phyloP scores from a whole-genome alignment of 1,139 yeast species.

The Suhomyces coccinellae region DNA sequence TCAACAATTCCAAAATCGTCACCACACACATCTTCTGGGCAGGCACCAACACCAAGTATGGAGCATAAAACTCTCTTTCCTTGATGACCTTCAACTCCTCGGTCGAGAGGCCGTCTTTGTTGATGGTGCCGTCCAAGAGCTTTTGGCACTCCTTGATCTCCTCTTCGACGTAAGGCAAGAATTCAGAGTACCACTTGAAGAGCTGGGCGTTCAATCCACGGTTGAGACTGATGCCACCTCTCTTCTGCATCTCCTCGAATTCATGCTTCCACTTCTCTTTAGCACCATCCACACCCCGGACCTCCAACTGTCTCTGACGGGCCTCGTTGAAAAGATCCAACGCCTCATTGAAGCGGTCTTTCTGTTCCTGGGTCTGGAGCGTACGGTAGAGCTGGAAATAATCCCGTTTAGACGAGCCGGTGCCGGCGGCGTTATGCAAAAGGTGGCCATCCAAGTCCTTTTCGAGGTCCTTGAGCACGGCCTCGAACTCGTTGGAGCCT shows the following conservation, averaged over 20 bases:
- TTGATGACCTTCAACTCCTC: conserved; percentile 39
- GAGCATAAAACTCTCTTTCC: conserved; percentile 71
- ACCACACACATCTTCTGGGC: conserved; percentile 84
- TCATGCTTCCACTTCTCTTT: conserved; percentile 85
- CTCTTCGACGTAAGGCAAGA: conserved; percentile 67
- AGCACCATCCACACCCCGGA: conserved; percentile 81
- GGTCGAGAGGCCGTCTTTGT: conserved; percentile 20
- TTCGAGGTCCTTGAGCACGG: conserved; percentile 39
- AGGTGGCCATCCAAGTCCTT: conserved; percentile 18
- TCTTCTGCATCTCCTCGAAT: conserved; percentile 64
- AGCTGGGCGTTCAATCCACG: conserved; percentile 69
- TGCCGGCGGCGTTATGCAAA: conserved; percentile 27
- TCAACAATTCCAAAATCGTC: conserved; percentile 78
- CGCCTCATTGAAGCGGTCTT: conserved; percentile 57
- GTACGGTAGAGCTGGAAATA: conserved; percentile 64
- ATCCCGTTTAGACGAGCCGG: conserved; percentile 40
- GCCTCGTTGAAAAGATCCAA: conserved; percentile 69
- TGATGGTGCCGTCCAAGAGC: conserved; percentile 22
- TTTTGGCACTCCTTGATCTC: conserved; percentile 56
- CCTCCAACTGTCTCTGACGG: conserved; percentile 76
- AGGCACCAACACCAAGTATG: conserved; percentile 67
- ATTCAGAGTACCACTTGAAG: conserved; percentile 74
- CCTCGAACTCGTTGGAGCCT: conserved; percentile 27
- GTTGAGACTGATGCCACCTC: conserved; percentile 60
- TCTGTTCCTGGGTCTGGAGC: conserved; percentile 53